Percentiles rank a stretch among this genome's conserved stretches.
Evolutionary conservation across 345 rosid genomes (phyloP).

Genomic region (Microcos paniculata): DNA sequence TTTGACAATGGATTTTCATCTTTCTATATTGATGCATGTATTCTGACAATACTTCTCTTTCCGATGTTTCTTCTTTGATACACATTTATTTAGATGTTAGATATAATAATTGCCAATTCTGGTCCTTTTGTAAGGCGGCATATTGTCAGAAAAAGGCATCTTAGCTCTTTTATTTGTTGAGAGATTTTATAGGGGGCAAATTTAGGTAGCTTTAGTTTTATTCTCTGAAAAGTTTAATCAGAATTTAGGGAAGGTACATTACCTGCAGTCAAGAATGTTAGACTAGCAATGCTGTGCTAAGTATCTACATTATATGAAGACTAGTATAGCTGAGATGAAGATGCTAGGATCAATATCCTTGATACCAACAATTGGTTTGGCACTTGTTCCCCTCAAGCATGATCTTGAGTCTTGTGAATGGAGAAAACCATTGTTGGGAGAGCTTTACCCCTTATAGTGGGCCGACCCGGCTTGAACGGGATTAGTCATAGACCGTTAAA

Average conservation of each 20-base stretch:
- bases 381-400: too few relatives aligned
- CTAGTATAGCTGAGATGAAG: conserved; percentile 2
- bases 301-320: not conserved
- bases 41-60: not conserved
- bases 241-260: not conserved
- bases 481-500: too few relatives aligned
- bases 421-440: too few relatives aligned
- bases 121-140: not conserved
- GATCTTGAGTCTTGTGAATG: too few relatives aligned
- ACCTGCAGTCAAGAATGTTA: not conserved
- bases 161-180: not conserved
- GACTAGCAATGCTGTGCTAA: conserved; percentile 3
- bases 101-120: not conserved
- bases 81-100: not conserved
- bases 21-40: not conserved
- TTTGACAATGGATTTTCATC: not conserved
- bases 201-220: not conserved
- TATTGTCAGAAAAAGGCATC: not conserved
- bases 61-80: not conserved
- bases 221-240: not conserved
- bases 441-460: too few relatives aligned
- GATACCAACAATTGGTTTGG: too few relatives aligned
- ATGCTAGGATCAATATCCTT: not conserved
- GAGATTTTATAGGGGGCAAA: not conserved
- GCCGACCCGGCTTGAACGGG: too few relatives aligned